Base-by-base conservation (phyloP, 495 filamentous ascomycete species). In the Pseudevernia furfuracea region DNA sequence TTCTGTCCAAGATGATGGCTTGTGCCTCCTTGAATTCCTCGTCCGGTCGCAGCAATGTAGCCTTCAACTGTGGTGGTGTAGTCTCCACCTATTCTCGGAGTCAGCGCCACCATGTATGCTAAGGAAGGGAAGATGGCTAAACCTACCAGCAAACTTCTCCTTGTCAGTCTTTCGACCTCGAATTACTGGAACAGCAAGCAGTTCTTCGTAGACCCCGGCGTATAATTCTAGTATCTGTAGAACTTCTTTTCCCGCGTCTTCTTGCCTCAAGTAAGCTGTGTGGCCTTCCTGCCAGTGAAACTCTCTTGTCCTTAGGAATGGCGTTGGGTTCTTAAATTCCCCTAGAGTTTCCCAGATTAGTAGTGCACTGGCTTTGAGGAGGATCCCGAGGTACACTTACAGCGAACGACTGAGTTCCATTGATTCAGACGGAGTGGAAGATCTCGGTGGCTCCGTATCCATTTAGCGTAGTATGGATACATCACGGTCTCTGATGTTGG, bases 251-350 rank as follows among this genome's bases (percentile, higher is more conserved):
- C 81, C 85, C 41, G 94, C 92, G 56, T 80, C 80, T 60, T 87
- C 78, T 70, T 92, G 81, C 10, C 87, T 93, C 64, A 97, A 74
- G 76, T 97, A 92, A 15, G 94, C 94, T 10, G 94, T 98, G 78
- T 98, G 94, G 38, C 94, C 95, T 76, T 98, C 94, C 73, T 98
- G 95, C 94, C 94, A 98, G 55, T 96, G 78, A 76, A 98, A 98
- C 74, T 98, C 94, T 70, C 94, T 79, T 58, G 92, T 91, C 65
- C 94, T 80, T 30, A 98, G 79, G 81, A 98, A 96, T 9, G 94
- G 94, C 71, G 92, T 92, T 30, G 93, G 92, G 72, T 98, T 89
- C 79, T 97, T 97, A 72, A 96, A 96, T 77, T 98, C 94, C 94
- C 94, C 52, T 55, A 30, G 21, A 21, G 12, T 21, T 55, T 2